Evolutionary conservation across 306 rosid genomes (phyloP).

Genomic region (Canavalia gladiata): DNA sequence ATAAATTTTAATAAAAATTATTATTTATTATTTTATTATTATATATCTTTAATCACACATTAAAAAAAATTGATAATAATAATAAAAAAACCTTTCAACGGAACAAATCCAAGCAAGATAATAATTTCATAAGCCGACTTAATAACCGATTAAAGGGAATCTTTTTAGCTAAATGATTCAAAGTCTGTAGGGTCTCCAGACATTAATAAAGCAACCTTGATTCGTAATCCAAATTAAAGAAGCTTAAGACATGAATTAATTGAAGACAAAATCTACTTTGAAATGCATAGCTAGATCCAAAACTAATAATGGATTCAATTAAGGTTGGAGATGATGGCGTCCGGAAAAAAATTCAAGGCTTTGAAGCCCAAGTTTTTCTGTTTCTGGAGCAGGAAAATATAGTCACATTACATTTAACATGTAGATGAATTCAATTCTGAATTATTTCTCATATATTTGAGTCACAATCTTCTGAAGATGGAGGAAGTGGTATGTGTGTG

Average conservation of each 20-base stretch:
- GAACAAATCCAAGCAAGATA: slow-evolving; percentile 44
- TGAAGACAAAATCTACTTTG: slow-evolving; percentile 43
- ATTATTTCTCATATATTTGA: slow-evolving; percentile 2
- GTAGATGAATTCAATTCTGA: slow-evolving; percentile 22
- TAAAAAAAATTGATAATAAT: too few species aligned
- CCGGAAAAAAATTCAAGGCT: slow-evolving; percentile 21
- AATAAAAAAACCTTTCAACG: slow-evolving; percentile 40
- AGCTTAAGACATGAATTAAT: slow-evolving; percentile 3
- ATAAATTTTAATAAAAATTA: too few species aligned
- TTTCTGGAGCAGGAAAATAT: slow-evolving; percentile 15
- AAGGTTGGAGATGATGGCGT: slow-evolving; percentile 33
- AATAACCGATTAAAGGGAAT: slow-evolving; percentile 27
- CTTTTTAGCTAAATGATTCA: slow-evolving; percentile 33
- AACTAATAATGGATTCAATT: slow-evolving; percentile 31
- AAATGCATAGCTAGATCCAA: slow-evolving; percentile 30
- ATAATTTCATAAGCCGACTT: slow-evolving; percentile 35
- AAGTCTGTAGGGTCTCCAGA: slow-evolving; percentile 13
- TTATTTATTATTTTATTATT: too few species aligned
- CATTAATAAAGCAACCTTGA: slow-evolving; percentile 19
- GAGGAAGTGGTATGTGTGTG: not conserved
- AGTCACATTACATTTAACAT: slow-evolving; percentile 16
- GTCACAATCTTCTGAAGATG: slow-evolving; percentile 25
- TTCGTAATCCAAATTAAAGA: slow-evolving; percentile 40
- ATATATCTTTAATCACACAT: too few species aligned
- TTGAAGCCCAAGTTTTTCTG: slow-evolving; percentile 24